A percentile compares a stretch with the other conserved stretches of the same genome.
phyloP scores from a whole-genome alignment of 2,329 filamentous ascomycete species.

The Xylaria sp. region DNA sequence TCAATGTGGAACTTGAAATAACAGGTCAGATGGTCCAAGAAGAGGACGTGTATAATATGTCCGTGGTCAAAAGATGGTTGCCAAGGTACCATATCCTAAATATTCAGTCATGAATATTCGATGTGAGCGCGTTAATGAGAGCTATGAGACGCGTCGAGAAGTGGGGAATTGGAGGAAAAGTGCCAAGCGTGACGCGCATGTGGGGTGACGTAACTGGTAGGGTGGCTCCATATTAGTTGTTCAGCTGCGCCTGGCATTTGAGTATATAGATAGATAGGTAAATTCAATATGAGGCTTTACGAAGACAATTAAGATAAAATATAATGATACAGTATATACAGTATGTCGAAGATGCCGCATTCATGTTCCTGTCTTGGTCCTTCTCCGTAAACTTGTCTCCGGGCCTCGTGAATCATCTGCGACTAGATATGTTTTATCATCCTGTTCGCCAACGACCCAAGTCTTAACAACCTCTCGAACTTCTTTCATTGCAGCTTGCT shows the following conservation, averaged over 20 bases:
- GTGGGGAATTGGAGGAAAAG: not conserved
- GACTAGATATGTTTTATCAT: constrained; percentile 34
- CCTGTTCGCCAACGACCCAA: constrained; percentile 68
- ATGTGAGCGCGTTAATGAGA: constrained; percentile 34
- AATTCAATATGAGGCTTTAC: too few relatives aligned
- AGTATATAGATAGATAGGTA: too few relatives aligned
- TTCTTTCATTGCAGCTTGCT: constrained; percentile 69
- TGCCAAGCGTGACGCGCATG: constrained; percentile 31
- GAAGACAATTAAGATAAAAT: not conserved
- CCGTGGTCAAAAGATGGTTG: not conserved
- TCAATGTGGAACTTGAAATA: constrained; percentile 13
- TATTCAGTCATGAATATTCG: not conserved
- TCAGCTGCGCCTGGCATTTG: not conserved
- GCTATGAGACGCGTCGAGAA: constrained; percentile 38
- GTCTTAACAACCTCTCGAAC: constrained; percentile 75
- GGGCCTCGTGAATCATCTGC: constrained; percentile 21
- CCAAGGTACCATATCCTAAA: not conserved
- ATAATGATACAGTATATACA: not conserved
- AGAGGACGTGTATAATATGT: not conserved
- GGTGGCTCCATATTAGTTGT: not conserved
- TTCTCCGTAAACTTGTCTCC: constrained; percentile 38
- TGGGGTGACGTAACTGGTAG: constrained; percentile 33
- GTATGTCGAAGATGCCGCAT: not conserved
- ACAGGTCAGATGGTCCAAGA: constrained; percentile 2
- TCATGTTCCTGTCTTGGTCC: constrained; percentile 27